Percentiles rank a stretch among this genome's conserved stretches.
Conservation (phyloP, 192 early-diverging fungal species). For the Physocladia obscura region DNA sequence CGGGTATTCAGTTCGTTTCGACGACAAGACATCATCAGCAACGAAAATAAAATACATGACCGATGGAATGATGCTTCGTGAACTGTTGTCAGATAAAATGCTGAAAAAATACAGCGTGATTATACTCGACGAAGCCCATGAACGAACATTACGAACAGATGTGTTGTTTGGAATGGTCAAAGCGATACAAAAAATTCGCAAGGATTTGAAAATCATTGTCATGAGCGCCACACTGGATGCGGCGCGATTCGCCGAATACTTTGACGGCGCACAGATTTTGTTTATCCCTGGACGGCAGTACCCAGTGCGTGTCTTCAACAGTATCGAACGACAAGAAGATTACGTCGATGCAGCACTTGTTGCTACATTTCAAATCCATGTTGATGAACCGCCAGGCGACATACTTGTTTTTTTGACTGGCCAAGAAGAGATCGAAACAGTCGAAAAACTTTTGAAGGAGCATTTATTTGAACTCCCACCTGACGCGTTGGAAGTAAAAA, state of each 20-base stretch:
- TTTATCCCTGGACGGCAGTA: constrained; percentile 89
- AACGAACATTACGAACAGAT: constrained; percentile 95
- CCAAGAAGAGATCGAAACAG: constrained; percentile 91
- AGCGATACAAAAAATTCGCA: constrained; percentile 72
- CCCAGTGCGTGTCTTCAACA: constrained; percentile 81
- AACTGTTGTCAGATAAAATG: constrained; percentile 80
- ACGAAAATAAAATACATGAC: constrained; percentile 94
- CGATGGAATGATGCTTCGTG: constrained; percentile 92
- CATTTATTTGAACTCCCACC: constrained; percentile 64
- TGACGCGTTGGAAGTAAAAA: constrained; percentile 21
- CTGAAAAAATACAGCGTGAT: constrained; percentile 79
- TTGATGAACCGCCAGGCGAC: constrained; percentile 81
- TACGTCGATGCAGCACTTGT: constrained; percentile 88
- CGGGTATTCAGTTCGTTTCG: constrained; percentile 95
- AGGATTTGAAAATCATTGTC: constrained; percentile 84
- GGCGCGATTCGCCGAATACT: constrained; percentile 86
- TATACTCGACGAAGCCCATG: constrained; percentile 96
- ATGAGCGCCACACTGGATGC: constrained; percentile 98
- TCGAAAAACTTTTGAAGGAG: constrained; percentile 80
- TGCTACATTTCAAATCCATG: constrained; percentile 86
- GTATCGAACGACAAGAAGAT: constrained; percentile 79
- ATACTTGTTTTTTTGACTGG: constrained; percentile 92
- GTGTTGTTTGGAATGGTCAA: constrained; percentile 94
- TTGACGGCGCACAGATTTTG: constrained; percentile 81
- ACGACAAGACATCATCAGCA: constrained; percentile 74